These are phyloP conservation scores for Medicago truncatula DNA, from an alignment of 306 rosid genomes.

Conservation along the genomic window MtrunA17r5.0-ANR NC_053042.1:14498001-14498500, in stretches of 20 bases:
- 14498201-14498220: slow-evolving; percentile 34
- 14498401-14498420: neutral
- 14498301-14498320: slow-evolving; percentile 54
- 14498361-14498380: slow-evolving; percentile 55
- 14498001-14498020: slow-evolving; percentile 52
- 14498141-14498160: slow-evolving; percentile 19
- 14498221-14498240: slow-evolving; percentile 37
- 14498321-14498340: slow-evolving; percentile 59
- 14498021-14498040: slow-evolving; percentile 45
- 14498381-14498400: slow-evolving; percentile 20
- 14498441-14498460: neutral
- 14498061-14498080: slow-evolving; percentile 45
- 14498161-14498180: slow-evolving; percentile 37
- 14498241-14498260: slow-evolving; percentile 44
- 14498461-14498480: neutral
- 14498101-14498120: slow-evolving; percentile 2
- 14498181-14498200: slow-evolving; percentile 41
- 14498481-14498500: neutral
- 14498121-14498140: neutral
- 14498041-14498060: slow-evolving; percentile 30
- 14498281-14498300: slow-evolving; percentile 45
- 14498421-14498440: neutral
- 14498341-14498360: slow-evolving; percentile 48
- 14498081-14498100: neutral
- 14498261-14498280: slow-evolving; percentile 51